Base-by-base conservation (phyloP, 306 rosid genomes). In the Inga laurina region DNA sequence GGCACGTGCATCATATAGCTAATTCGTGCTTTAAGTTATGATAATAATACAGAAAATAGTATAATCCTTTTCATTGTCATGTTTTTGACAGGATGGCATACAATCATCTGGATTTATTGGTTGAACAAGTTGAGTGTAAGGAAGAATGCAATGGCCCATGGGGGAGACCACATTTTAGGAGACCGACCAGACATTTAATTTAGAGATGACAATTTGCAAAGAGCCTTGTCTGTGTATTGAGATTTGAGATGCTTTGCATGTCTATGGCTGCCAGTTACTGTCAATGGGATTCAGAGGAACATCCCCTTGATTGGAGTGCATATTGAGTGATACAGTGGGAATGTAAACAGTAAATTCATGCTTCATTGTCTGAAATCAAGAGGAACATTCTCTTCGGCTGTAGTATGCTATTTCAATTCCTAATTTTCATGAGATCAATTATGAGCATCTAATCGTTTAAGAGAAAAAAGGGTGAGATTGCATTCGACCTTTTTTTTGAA, bases 1-100 rank as follows among this genome's bases (percentile, higher is more conserved):
- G 88, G 91, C 80, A 77, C 35, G 87, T 68, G 67, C 46, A 78
- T 72, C 74, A 78, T 30, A 27, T 56, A 18, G 44, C 8, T 65
- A 49, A 32, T 8, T 44, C 34, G 21, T 59, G 13, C 48, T 69
- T 73, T 44, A 46, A 34, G 49, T 59, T 22, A 57, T 2, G 66
- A 22, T 2, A 10, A 59, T 22, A 59, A 59, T 59, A 3, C 13
- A n/a, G 65, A 7, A 22, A 57, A 21, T 9, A 56, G 22, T 57
- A 57, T 21, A 57, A 21, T 59, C 66, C 21, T n/a, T 22, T 69
- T 82, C 72, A 79, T 48, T 75, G 75, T 59, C 21, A 24, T 85
- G 46, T 85, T 27, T 52, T 37, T 86, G 59, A 59, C 78, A 39
- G 45, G 73, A 73, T 24, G 80, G 74, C 46, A 32, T 79, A 45